These are phyloP conservation scores for Colletotrichum abscissum DNA, from an alignment of 2,329 filamentous ascomycete species.

Conservation along the genomic window DNA sequence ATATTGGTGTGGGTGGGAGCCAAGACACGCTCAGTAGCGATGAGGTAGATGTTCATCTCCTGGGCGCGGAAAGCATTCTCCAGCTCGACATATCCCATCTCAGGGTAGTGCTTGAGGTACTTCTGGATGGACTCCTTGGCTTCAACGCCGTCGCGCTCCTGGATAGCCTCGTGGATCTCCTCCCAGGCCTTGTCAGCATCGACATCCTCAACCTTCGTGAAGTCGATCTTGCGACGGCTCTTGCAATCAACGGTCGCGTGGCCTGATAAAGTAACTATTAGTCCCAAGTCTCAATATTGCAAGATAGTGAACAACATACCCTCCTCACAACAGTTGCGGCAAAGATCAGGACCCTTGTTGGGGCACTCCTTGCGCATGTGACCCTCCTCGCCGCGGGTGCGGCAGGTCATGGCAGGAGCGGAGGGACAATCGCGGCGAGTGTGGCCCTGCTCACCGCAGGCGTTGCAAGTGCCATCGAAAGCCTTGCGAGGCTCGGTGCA, in stretches of 20 bases:
- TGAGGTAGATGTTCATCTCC: constrained; percentile 67
- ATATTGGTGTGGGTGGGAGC: constrained; percentile 73
- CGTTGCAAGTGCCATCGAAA: constrained; percentile 48
- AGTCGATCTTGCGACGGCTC: constrained; percentile 68
- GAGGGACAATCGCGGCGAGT: constrained; percentile 72
- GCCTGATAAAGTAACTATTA: constrained; percentile 50
- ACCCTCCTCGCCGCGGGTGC: constrained; percentile 68
- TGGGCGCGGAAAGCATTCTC: constrained; percentile 69
- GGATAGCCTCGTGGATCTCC: constrained; percentile 62
- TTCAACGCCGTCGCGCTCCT: constrained; percentile 69
- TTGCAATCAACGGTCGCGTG: constrained; percentile 68
- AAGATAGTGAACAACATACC: constrained; percentile 52
- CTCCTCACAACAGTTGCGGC: constrained; percentile 71
- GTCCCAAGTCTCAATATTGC: not conserved
- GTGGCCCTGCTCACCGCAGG: constrained; percentile 64
- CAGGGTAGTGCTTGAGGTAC: constrained; percentile 71
- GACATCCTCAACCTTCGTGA: constrained; percentile 59
- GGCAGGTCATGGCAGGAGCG: constrained; percentile 66
- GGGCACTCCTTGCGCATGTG: constrained; percentile 73
- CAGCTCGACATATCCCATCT: constrained; percentile 68
- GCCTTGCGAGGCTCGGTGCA: constrained; percentile 45
- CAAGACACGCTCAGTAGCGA: constrained; percentile 70
- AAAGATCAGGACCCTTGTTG: constrained; percentile 63
- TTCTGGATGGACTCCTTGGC: constrained; percentile 68
- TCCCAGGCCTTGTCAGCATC: constrained; percentile 68